These are phyloP conservation scores for Sarocladiaceae sp. DNA, from an alignment of 2,329 filamentous ascomycete genomes.

Conservation along the genomic window DNA sequence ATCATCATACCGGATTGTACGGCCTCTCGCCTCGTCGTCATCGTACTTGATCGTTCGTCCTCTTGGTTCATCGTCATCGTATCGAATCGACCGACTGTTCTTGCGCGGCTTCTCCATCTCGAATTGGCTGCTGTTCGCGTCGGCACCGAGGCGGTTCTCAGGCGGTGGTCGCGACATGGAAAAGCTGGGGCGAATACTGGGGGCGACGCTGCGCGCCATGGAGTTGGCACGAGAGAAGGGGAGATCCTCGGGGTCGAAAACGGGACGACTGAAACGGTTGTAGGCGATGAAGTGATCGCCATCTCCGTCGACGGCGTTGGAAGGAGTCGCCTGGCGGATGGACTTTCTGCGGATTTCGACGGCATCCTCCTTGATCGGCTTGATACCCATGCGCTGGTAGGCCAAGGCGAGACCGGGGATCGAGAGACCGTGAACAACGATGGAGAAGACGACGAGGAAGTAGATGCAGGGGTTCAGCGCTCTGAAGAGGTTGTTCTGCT, in stretches of 20 bases:
- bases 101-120: slow-evolving; percentile 6
- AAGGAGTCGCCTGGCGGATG: slow-evolving; percentile 25
- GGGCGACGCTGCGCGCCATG: slow-evolving; percentile 6
- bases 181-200: slow-evolving; percentile 2
- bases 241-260: slow-evolving; percentile 14
- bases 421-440: slow-evolving; percentile 40
- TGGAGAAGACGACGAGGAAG: slow-evolving; percentile 37
- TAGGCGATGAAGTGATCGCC: slow-evolving; percentile 35
- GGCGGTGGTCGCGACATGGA: slow-evolving; percentile 3
- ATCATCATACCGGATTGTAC: too few relatives aligned
- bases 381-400: slow-evolving; percentile 31
- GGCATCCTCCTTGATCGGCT: slow-evolving; percentile 36
- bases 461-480: slow-evolving; percentile 34
- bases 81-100: neutral
- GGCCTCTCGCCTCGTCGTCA: neutral
- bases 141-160: neutral
- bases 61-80: neutral
- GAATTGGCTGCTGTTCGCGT: neutral
- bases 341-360: slow-evolving; percentile 31
- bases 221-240: slow-evolving; percentile 8
- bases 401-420: slow-evolving; percentile 34
- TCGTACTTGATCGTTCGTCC: slow-evolving; percentile 4
- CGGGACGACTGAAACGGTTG: slow-evolving; percentile 40
- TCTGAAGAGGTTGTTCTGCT: slow-evolving; percentile 28
- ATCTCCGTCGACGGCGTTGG: slow-evolving; percentile 33